phyloP scores from a whole-genome alignment of 139 green algal species.

The Micractinium sp. region DNA sequence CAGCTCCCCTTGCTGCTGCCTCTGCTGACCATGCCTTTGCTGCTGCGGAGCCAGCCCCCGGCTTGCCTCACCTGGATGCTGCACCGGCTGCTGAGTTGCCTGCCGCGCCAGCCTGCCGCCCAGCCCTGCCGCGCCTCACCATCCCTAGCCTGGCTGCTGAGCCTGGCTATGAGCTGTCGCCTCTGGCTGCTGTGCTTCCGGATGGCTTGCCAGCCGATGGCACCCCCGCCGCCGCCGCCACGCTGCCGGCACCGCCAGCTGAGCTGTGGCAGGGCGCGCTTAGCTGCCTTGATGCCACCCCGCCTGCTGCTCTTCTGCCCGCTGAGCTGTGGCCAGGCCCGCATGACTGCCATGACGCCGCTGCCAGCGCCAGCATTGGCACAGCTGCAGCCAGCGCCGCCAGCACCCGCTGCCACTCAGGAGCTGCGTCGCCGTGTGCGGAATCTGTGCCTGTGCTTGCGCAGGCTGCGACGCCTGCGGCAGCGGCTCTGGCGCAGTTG shows the following conservation, averaged over 20 bases:
- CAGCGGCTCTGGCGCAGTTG: conserved; percentile 6
- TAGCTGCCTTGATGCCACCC: background rate
- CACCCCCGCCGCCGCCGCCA: background rate
- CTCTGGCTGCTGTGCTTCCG: background rate
- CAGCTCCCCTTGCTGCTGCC: background rate
- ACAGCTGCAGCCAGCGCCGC: background rate
- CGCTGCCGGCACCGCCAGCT: background rate
- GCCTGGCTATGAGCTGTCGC: background rate
- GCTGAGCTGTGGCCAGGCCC: background rate
- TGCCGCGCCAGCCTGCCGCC: background rate
- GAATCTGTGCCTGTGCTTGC: background rate
- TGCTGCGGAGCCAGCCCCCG: background rate
- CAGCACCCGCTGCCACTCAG: background rate
- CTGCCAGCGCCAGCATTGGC: background rate
- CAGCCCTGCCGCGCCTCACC: background rate
- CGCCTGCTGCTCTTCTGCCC: background rate
- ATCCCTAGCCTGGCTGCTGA: background rate
- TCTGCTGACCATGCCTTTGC: background rate
- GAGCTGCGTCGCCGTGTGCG: background rate
- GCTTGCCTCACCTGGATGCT: background rate
- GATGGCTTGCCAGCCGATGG: background rate
- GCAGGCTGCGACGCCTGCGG: conserved; percentile 15
- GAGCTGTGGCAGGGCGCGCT: background rate
- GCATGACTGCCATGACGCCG: background rate
- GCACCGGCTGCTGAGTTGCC: background rate